Evolutionary conservation across 805 yeast genomes (phyloP).

Genomic region (Metschnikowia cerradonensis): DNA sequence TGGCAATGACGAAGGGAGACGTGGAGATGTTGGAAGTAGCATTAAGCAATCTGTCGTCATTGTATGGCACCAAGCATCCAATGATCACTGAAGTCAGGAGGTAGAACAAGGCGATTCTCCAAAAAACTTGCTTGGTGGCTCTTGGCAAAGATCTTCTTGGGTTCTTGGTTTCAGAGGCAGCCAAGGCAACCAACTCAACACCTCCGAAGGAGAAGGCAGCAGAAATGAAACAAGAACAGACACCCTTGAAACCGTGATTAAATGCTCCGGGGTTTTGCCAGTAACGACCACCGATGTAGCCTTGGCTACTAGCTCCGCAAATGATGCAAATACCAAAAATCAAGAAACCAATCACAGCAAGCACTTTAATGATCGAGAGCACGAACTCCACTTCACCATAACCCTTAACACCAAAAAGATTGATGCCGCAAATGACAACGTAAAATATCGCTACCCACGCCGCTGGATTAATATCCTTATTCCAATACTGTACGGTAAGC

Average conservation of each 20-base stretch:
- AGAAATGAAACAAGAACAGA: constrained; percentile 48
- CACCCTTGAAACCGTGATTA: constrained; percentile 52
- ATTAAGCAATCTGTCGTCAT: constrained; percentile 25
- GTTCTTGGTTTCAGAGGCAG: constrained; percentile 54
- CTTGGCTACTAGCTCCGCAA: constrained; percentile 41
- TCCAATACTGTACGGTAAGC: constrained; percentile 36
- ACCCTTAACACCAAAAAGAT: constrained; percentile 34
- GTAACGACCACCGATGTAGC: constrained; percentile 48
- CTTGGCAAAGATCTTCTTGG: constrained; percentile 55
- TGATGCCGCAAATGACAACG: constrained; percentile 29
- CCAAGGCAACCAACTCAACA: constrained; percentile 55
- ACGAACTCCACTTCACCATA: constrained; percentile 27
- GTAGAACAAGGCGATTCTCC: constrained; percentile 51
- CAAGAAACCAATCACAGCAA: constrained; percentile 26
- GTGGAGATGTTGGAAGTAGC: constrained; percentile 15
- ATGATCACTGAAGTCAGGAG: constrained; percentile 43
- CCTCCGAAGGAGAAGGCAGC: constrained; percentile 63
- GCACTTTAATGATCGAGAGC: constrained; percentile 25
- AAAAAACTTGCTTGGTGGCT: constrained; percentile 53
- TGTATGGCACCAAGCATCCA: constrained; percentile 53
- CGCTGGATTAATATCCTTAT: constrained; percentile 27
- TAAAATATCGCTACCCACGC: constrained; percentile 38
- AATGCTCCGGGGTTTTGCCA: constrained; percentile 57
- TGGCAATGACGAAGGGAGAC: constrained; percentile 30
- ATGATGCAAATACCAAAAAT: constrained; percentile 32